Evolutionary conservation across 495 filamentous ascomycete genomes (phyloP).

Genomic region (Aspergillus wentii): DNA sequence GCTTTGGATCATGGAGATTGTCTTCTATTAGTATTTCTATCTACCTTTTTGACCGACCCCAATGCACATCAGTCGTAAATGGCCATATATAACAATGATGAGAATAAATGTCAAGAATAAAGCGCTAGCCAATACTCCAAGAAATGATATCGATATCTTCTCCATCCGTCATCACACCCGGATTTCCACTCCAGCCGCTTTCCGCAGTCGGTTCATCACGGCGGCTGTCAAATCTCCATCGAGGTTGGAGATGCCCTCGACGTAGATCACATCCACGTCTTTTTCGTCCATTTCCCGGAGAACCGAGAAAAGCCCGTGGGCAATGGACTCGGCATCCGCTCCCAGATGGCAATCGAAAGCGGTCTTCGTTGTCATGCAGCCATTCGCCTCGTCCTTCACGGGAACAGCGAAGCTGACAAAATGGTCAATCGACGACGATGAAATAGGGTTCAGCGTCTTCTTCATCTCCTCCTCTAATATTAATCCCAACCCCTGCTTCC

Average conservation of each 20-base stretch:
- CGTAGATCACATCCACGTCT: conserved; percentile 78
- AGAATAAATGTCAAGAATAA: too few species aligned
- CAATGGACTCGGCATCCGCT: conserved; percentile 62
- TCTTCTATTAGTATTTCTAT: conserved; percentile 1
- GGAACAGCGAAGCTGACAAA: conserved; percentile 28
- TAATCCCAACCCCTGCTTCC: conserved; percentile 32
- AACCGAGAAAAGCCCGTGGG: conserved; percentile 80
- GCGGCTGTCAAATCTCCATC: conserved; percentile 82
- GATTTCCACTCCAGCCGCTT: conserved; percentile 63
- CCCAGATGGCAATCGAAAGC: conserved; percentile 59
- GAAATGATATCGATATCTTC: too few species aligned
- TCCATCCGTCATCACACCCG: too few species aligned
- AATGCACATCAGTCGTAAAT: too few species aligned
- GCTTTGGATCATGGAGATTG: too few species aligned
- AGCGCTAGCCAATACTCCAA: too few species aligned
- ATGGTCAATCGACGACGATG: conserved; percentile 19
- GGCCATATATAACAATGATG: too few species aligned
- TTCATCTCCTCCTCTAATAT: conserved; percentile 21
- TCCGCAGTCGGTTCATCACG: conserved; percentile 91
- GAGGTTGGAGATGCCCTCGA: conserved; percentile 77
- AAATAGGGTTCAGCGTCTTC: conserved; percentile 17
- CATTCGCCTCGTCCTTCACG: conserved; percentile 20
- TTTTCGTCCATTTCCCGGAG: conserved; percentile 78
- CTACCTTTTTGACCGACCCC: too few species aligned
- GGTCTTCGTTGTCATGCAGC: conserved; percentile 22